Base-by-base conservation (phyloP, 805 yeast genomes). In the Candida fluviatilis region DNA sequence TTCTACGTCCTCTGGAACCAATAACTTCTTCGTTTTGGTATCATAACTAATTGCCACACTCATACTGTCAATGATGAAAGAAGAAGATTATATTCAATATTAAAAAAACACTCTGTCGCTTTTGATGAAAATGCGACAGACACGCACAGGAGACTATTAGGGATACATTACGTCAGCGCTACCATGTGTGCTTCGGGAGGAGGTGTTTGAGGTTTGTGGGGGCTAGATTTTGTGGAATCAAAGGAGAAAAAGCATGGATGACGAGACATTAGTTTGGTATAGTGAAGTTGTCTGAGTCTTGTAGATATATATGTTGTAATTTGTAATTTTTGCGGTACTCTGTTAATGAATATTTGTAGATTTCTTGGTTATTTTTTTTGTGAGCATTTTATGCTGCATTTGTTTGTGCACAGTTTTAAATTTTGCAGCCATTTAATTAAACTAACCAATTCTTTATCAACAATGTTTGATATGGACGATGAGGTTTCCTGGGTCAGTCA, bases 21-120 rank as follows among this genome's bases (percentile, higher is more conserved):
- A 34, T 21, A 63, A 27, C 39, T 47, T 50, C 46, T 59, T 61
- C 27, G 55, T 45, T 38, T 58, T 61, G 35, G 52, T 45, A 34
- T 60, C 60, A 45, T 62, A 63, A 19, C 41, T 42, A 26, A 56
- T 40, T 10, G 55, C 29, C 15, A 50, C 46, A 37, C 47, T 52
- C 62, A 57, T 57, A 8, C 10, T 23, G 25, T 7, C 11, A 11
- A 11, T 23, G 25, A n/a, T n/a, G n/a, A n/a, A n/a, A n/a, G n/a
- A n/a, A n/a, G n/a, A n/a, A n/a, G n/a, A n/a, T n/a, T n/a, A n/a
- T n/a, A n/a, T n/a, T n/a, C n/a, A n/a, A n/a, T 21, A 10, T 21
- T 21, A 10, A 21, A 21, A 10, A 6, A 21, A 21, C 24, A 21
- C 24, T 6, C 8, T 21, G 24, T 21, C 24, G 24, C 24, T 21